Evolutionary conservation across 495 filamentous ascomycete species (phyloP), one percentile per base, ranked within the genome.

Genomic region (Talaromyces wortmannii): DNA sequence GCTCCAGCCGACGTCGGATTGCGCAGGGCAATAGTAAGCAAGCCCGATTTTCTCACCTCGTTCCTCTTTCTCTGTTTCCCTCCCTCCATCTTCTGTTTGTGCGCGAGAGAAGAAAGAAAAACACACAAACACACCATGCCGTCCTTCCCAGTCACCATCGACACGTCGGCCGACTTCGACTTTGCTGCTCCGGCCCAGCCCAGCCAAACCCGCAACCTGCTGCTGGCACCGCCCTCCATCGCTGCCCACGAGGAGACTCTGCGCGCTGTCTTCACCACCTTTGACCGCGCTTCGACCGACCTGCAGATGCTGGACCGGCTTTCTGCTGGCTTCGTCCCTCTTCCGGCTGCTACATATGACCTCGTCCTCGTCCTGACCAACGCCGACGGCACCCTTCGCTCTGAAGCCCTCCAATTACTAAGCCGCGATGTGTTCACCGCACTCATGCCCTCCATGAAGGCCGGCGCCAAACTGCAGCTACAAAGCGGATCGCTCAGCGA

Each of bases 271-370:
- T 78, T 86, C 59, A 75, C 75, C 23, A 75, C 83, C 40, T 82
- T 89, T 70, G 82, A 90, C 65, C 87, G 89, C 61, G 68, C 74
- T 54, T 72, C 77, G 33, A 91, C 90, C 48, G 94, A 99, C 66
- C 78, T 99, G 42, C 95, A 97, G 66, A 99, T 99, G 94, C 89
- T 99, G 53, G 94, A 99, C 73, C 90, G 94, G 31, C 80, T 99
- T 15, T 84, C 90, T 0, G 79, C 88, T 42, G 90, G 90, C 50
- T 79, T 97, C 43, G 89, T 94, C 50, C 69, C 82, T 4, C 85
- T 99, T 5, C 89, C 94, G 2, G 55, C 78, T 11, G 66, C 79
- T 29, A 90, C 87, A 51, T 97, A 97, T 76, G 88, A 95, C 63
- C 71, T 88, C 47, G 79, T 97, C 8, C 79, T 97, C 12, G 77